Conservation (phyloP, 305 asterid genomes). For the Fraxinus angustifolia region DNA sequence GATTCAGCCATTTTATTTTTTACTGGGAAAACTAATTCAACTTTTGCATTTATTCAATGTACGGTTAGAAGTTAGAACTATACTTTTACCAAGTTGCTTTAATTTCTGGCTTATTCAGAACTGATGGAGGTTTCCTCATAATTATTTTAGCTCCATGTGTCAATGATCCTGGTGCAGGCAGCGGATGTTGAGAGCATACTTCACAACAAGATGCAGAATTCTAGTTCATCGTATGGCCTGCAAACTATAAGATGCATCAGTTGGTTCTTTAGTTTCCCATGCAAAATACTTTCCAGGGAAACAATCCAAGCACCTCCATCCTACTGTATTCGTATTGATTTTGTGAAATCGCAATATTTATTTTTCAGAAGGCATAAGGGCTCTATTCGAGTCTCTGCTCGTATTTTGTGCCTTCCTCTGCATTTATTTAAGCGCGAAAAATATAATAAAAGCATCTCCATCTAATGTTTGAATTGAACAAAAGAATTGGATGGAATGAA, state of each 20-base stretch:
- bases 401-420: neutral
- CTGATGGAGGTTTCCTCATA: neutral
- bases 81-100: neutral
- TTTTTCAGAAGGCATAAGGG: neutral
- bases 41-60: neutral
- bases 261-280: neutral
- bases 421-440: neutral
- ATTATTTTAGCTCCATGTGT: neutral
- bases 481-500: neutral
- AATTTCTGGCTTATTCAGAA: neutral
- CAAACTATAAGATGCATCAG: neutral
- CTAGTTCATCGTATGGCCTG: neutral
- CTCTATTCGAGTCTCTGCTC: neutral
- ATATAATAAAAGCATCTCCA: neutral
- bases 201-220: neutral
- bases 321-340: neutral
- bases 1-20: neutral
- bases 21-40: neutral
- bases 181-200: neutral
- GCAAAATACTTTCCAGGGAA: neutral
- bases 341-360: neutral
- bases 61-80: neutral
- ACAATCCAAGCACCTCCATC: neutral
- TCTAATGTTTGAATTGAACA: neutral
- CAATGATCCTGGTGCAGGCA: neutral